A percentile compares a stretch with the other conserved stretches of the same genome.
These are phyloP conservation scores for Vararia minispora DNA, from an alignment of 768 basidiomycete species.

Conservation along the genomic window DNA sequence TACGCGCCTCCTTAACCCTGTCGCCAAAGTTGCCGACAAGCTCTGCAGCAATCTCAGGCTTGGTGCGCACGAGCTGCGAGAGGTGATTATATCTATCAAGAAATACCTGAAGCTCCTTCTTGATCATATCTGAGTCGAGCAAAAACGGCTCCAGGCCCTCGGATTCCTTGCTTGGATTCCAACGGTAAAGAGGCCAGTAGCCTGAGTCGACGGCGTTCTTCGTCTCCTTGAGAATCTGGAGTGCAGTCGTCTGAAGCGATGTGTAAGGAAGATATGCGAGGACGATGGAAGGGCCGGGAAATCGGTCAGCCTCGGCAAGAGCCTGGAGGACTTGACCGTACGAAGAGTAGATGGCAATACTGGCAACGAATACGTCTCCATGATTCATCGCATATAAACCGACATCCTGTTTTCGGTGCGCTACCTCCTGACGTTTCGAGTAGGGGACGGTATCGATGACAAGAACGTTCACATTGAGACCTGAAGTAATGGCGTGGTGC, in stretches of 20 bases:
- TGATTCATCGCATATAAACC: conserved; percentile 98
- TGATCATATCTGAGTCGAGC: conserved; percentile 86
- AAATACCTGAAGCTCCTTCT: conserved; percentile 88
- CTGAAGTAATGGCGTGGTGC: conserved; percentile 88
- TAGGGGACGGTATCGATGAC: conserved; percentile 89
- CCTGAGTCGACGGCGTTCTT: conserved; percentile 91
- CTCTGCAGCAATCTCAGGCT: conserved; percentile 70
- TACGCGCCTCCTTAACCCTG: conserved; percentile 71
- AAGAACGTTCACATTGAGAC: conserved; percentile 86
- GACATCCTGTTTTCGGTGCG: conserved; percentile 85
- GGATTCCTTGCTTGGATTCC: conserved; percentile 88
- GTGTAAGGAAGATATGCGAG: conserved; percentile 89
- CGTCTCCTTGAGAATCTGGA: conserved; percentile 88
- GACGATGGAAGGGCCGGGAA: conserved; percentile 80
- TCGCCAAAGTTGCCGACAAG: conserved; percentile 76
- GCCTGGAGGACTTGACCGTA: conserved; percentile 89
- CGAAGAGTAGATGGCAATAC: conserved; percentile 88
- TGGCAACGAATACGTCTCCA: conserved; percentile 90
- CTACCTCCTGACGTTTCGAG: conserved; percentile 62
- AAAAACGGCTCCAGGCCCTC: conserved; percentile 70
- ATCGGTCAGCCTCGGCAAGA: conserved; percentile 79
- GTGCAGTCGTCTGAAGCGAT: conserved; percentile 59
- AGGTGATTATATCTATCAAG: conserved; percentile 93
- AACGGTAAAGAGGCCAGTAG: conserved; percentile 95
- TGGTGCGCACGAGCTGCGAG: conserved; percentile 76